Percentiles rank a stretch among this genome's conserved stretches.
Conservation (phyloP, 768 basidiomycete species). For the Podaxis rugospora region DNA sequence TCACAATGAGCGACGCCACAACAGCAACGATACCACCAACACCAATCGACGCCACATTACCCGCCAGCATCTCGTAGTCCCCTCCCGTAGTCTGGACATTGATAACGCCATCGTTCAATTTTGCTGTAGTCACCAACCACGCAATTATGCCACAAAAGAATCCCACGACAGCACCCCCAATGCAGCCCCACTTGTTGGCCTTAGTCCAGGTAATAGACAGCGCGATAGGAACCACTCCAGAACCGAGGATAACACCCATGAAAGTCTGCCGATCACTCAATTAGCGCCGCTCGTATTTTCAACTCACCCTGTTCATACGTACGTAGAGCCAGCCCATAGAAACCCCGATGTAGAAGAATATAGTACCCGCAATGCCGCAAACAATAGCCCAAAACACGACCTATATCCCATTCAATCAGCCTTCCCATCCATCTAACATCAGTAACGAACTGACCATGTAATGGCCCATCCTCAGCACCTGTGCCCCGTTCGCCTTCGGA, state of each 20-base stretch:
- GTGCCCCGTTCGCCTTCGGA: conserved; percentile 68
- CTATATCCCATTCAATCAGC: conserved; percentile 23
- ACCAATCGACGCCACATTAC: conserved; percentile 83
- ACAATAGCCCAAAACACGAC: conserved; percentile 68
- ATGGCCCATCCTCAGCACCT: conserved; percentile 69
- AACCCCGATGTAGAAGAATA: conserved; percentile 88
- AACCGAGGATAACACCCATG: conserved; percentile 85
- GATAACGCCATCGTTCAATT: conserved; percentile 64
- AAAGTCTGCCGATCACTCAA: conserved; percentile 46
- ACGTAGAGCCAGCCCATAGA: conserved; percentile 95
- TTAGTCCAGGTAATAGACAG: conserved; percentile 81
- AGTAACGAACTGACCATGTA: conserved; percentile 38
- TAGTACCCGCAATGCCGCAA: conserved; percentile 78
- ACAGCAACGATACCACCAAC: conserved; percentile 76
- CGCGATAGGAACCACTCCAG: conserved; percentile 84
- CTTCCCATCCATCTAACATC: not conserved
- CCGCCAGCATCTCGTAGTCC: conserved; percentile 71
- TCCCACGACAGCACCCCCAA: conserved; percentile 67
- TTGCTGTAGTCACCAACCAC: conserved; percentile 81
- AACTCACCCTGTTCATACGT: conserved; percentile 30
- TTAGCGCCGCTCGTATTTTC: not conserved
- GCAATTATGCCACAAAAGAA: conserved; percentile 67
- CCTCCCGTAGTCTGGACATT: conserved; percentile 64
- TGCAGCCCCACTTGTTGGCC: conserved; percentile 83
- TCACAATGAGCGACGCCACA: conserved; percentile 13